phyloP scores from a whole-genome alignment of 2,329 filamentous ascomycete genomes.

The Colletotrichum sp. region DNA sequence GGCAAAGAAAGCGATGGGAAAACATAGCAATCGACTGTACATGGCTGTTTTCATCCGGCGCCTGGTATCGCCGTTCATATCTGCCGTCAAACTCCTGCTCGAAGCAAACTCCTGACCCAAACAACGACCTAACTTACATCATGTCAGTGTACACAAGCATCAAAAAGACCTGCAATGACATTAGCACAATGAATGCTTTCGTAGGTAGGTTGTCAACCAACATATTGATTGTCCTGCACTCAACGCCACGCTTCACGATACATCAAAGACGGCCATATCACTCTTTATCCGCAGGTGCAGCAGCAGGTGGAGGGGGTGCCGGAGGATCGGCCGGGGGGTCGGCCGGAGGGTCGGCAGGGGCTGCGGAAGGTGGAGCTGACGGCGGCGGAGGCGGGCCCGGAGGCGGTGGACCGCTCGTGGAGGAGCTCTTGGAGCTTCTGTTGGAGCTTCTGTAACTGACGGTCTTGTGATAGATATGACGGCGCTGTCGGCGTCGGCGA shows the following conservation, averaged over 20 bases:
- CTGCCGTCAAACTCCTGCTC: conserved; percentile 1
- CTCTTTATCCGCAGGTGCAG: conserved; percentile 9
- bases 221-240: neutral
- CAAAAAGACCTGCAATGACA: neutral
- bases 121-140: neutral
- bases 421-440: conserved; percentile 39
- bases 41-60: conserved; percentile 1
- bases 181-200: neutral
- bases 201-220: neutral
- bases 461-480: conserved; percentile 27
- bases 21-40: neutral
- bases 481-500: conserved; percentile 26
- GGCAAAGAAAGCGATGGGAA: neutral
- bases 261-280: neutral
- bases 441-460: conserved; percentile 38
- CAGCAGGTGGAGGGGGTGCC: neutral
- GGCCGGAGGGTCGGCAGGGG: neutral
- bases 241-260: neutral
- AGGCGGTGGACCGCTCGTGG: neutral
- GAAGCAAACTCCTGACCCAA: neutral
- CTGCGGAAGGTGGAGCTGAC: neutral
- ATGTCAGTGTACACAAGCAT: neutral
- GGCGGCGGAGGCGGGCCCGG: neutral
- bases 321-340: neutral
- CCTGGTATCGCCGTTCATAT: neutral